phyloP scores from a whole-genome alignment of 768 basidiomycete species.

The Boletellus ananas region DNA sequence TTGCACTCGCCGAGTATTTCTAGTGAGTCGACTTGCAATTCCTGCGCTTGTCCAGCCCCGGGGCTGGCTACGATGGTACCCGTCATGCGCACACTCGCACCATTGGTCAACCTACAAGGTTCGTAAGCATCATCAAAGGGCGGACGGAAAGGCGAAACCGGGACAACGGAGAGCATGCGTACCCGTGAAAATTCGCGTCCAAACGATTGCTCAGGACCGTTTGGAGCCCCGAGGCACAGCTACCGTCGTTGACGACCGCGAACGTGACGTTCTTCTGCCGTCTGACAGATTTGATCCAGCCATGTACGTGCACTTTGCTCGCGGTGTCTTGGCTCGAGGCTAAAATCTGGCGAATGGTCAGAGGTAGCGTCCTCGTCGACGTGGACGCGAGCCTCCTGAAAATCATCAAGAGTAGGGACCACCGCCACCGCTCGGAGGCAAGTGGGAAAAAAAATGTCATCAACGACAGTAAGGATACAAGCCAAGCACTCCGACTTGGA shows the following conservation, averaged over 20 bases:
- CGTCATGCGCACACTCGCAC: conserved; percentile 48
- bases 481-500: conserved; percentile 15
- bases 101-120: conserved; percentile 44
- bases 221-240: conserved; percentile 65
- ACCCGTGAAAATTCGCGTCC: conserved; percentile 18
- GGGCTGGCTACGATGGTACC: conserved; percentile 46
- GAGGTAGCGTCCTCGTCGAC: conserved; percentile 25
- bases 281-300: conserved; percentile 84
- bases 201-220: conserved; percentile 55
- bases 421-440: conserved; percentile 24
- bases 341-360: conserved; percentile 38
- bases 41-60: conserved; percentile 49
- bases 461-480: conserved; percentile 18
- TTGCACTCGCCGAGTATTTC: conserved; percentile 55
- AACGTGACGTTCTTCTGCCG: conserved; percentile 89
- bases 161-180: background rate
- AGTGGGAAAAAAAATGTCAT: conserved; percentile 3
- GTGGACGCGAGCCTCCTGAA: conserved; percentile 29
- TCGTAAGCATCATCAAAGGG: conserved; percentile 3
- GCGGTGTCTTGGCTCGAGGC: conserved; percentile 12
- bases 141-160: background rate
- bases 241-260: conserved; percentile 79
- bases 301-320: conserved; percentile 48
- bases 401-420: conserved; percentile 20
- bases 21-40: conserved; percentile 47